These are phyloP conservation scores for Zancudomyces culisetae DNA, from an alignment of 371 early-diverging fungal species.

Conservation along the genomic window DNA sequence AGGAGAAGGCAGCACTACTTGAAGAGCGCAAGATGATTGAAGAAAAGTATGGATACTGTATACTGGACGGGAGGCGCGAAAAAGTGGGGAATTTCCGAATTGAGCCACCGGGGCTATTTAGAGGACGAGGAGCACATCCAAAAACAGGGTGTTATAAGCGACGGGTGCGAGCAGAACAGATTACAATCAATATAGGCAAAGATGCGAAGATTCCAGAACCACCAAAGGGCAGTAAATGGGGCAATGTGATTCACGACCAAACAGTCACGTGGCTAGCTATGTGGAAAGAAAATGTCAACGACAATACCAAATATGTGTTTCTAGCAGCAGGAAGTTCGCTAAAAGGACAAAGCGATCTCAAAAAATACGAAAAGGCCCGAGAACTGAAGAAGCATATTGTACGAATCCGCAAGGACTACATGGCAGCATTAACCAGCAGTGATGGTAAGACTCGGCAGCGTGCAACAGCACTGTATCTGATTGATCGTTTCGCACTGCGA, in stretches of 20 bases:
- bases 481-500: slow-evolving; percentile 84
- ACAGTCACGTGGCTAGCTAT: slow-evolving; percentile 92
- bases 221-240: slow-evolving; percentile 83
- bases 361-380: slow-evolving; percentile 91
- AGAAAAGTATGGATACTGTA: slow-evolving; percentile 50
- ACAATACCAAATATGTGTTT: slow-evolving; percentile 79
- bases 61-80: slow-evolving; percentile 79
- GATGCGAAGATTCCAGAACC: slow-evolving; percentile 61
- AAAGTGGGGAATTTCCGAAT: slow-evolving; percentile 93
- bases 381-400: slow-evolving; percentile 61
- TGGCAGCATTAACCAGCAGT: slow-evolving; percentile 51
- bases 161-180: slow-evolving; percentile 78
- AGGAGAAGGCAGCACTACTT: slow-evolving; percentile 66
- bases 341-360: slow-evolving; percentile 86
- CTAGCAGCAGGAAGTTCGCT: slow-evolving; percentile 78
- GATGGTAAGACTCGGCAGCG: slow-evolving; percentile 66
- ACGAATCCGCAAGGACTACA: slow-evolving; percentile 58
- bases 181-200: slow-evolving; percentile 76
- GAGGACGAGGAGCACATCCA: slow-evolving; percentile 92
- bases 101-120: slow-evolving; percentile 91
- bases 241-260: slow-evolving; percentile 64
- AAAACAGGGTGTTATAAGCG: slow-evolving; percentile 79
- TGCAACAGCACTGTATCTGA: slow-evolving; percentile 88
- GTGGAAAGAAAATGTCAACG: slow-evolving; percentile 94
- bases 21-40: slow-evolving; percentile 53